Conservation (phyloP, 352 stramenopile species). For the Pseudoperonospora humuli region DNA sequence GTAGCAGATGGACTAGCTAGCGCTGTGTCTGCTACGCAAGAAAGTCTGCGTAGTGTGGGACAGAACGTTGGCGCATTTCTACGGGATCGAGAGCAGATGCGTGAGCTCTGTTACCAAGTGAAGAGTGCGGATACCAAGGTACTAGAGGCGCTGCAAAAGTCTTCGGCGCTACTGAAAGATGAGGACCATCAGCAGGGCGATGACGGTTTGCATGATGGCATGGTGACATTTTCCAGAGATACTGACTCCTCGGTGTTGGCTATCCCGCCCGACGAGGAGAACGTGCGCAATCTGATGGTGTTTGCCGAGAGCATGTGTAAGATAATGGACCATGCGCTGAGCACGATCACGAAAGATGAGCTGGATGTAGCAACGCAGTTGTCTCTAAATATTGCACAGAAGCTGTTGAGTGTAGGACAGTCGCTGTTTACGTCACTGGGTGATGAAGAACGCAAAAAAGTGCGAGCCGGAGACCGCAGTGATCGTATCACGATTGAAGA, state of each 20-base stretch:
- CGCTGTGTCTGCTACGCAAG: slow-evolving; percentile 48
- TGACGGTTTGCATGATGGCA: neutral
- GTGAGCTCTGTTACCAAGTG: slow-evolving; percentile 45
- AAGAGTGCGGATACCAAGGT: slow-evolving; percentile 38
- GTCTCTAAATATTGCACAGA: slow-evolving; percentile 67
- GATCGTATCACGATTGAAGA: slow-evolving; percentile 74
- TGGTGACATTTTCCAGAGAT: slow-evolving; percentile 1
- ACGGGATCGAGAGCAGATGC: slow-evolving; percentile 55
- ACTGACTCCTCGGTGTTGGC: slow-evolving; percentile 11
- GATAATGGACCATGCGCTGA: slow-evolving; percentile 64
- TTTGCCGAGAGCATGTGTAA: slow-evolving; percentile 70
- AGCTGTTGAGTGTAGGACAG: slow-evolving; percentile 58
- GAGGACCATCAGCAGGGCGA: neutral
- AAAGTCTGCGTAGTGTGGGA: slow-evolving; percentile 54
- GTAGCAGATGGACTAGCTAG: slow-evolving; percentile 42
- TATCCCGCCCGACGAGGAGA: slow-evolving; percentile 44
- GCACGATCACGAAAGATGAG: slow-evolving; percentile 69
- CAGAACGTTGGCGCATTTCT: slow-evolving; percentile 50
- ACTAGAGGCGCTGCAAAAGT: slow-evolving; percentile 33
- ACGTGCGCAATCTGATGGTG: slow-evolving; percentile 63
- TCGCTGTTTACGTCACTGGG: slow-evolving; percentile 63
- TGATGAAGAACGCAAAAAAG: slow-evolving; percentile 46
- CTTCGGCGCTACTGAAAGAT: slow-evolving; percentile 17
- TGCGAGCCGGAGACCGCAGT: slow-evolving; percentile 22
- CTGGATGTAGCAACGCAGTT: slow-evolving; percentile 56